phyloP scores from a whole-genome alignment of 345 rosid genomes.

The Citrus australasica region DNA sequence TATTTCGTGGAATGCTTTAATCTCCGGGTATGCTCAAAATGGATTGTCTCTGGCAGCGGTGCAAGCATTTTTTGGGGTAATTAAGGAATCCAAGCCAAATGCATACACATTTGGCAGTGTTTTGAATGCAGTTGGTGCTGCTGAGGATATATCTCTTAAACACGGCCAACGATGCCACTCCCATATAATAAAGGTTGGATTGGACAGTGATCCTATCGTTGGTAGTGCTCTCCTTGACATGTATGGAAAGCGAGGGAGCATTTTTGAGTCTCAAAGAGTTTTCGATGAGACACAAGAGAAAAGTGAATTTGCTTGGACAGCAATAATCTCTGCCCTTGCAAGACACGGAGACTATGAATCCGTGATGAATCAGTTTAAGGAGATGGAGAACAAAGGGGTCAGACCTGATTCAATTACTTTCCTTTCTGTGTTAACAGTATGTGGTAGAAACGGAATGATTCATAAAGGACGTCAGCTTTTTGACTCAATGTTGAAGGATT shows the following conservation, averaged over 20 bases:
- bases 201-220: conserved; percentile 52
- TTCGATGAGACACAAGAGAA: conserved; percentile 47
- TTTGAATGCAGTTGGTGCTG: conserved; percentile 73
- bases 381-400: conserved; percentile 56
- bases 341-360: conserved; percentile 85
- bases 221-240: conserved; percentile 84
- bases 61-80: conserved; percentile 37
- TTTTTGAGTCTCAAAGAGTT: conserved; percentile 59
- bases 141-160: conserved; percentile 68
- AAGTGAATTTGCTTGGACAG: conserved; percentile 76
- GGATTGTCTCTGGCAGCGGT: conserved; percentile 57
- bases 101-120: conserved; percentile 82
- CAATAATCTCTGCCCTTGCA: conserved; percentile 78
- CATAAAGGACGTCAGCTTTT: conserved; percentile 58
- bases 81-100: conserved; percentile 50
- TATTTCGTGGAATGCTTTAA: conserved; percentile 79
- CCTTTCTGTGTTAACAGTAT: conserved; percentile 70
- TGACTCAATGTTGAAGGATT: conserved; percentile 50
- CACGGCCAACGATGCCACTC: conserved; percentile 81
- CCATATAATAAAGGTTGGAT: conserved; percentile 56
- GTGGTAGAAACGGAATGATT: conserved; percentile 79
- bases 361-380: conserved; percentile 53
- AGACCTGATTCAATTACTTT: conserved; percentile 77
- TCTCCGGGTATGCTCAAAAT: conserved; percentile 78
- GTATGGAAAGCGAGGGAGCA: conserved; percentile 93